Evolutionary conservation across 176 grass and related monocot genomes (phyloP).

Genomic region (Ensete glaucum): DNA sequence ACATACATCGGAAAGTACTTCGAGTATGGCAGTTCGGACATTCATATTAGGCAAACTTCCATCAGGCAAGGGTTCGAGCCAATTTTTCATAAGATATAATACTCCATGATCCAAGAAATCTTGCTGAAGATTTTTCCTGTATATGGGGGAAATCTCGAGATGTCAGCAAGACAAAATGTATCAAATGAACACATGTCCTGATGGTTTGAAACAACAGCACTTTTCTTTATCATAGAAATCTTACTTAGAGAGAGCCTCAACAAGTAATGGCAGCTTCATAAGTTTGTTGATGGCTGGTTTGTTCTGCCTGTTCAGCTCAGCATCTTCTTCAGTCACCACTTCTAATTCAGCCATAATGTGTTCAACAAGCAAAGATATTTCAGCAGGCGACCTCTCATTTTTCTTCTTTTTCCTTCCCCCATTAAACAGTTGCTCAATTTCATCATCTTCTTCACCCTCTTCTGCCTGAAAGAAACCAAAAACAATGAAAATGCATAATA

Average conservation of each 20-base stretch:
- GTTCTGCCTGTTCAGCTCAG: constrained; percentile 79
- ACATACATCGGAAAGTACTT: constrained; percentile 74
- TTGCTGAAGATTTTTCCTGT: constrained; percentile 94
- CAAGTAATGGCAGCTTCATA: constrained; percentile 79
- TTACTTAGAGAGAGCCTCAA: constrained; percentile 99
- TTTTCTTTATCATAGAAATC: neutral
- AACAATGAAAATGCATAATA: neutral
- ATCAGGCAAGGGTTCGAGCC: constrained; percentile 95
- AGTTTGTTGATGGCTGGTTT: constrained; percentile 98
- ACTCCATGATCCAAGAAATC: constrained; percentile 98
- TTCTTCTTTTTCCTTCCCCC: constrained; percentile 86
- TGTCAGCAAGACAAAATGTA: neutral
- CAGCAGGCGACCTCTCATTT: constrained; percentile 68
- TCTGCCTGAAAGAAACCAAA: constrained; percentile 46
- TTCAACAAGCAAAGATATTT: constrained; percentile 88
- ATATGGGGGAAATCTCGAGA: constrained; percentile 19
- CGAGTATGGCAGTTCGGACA: constrained; percentile 76
- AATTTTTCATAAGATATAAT: constrained; percentile 79
- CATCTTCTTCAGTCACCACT: constrained; percentile 91
- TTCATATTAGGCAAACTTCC: constrained; percentile 94
- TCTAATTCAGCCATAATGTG: constrained; percentile 94
- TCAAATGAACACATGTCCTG: neutral
- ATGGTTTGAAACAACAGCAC: neutral
- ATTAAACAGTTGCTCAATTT: constrained; percentile 74
- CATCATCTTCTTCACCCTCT: constrained; percentile 81